These are phyloP conservation scores for Epichloe hybrida DNA, from an alignment of 2,329 filamentous ascomycete genomes.

Conservation along the genomic window DNA sequence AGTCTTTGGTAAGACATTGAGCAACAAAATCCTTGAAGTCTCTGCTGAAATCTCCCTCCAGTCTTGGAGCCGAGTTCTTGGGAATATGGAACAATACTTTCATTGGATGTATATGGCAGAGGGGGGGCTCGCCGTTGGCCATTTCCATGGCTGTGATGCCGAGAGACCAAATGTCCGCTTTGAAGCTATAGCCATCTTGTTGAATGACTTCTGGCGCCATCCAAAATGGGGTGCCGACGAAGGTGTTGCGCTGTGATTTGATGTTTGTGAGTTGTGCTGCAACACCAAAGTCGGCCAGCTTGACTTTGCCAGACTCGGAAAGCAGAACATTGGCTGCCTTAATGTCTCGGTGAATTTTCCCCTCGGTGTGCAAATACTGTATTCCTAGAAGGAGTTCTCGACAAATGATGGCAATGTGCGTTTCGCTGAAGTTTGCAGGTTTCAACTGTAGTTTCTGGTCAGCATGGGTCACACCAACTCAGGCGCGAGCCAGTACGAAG, in stretches of 20 bases:
- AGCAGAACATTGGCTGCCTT: conserved; percentile 94
- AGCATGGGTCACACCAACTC: conserved; percentile 10
- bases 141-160: conserved; percentile 88
- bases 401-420: conserved; percentile 87
- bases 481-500: neutral
- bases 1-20: conserved; percentile 83
- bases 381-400: conserved; percentile 80
- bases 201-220: conserved; percentile 94
- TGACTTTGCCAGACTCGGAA: conserved; percentile 78
- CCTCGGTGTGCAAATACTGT: conserved; percentile 84
- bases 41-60: conserved; percentile 76
- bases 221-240: conserved; percentile 95
- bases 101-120: conserved; percentile 74
- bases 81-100: conserved; percentile 87
- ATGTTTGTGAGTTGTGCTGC: conserved; percentile 94
- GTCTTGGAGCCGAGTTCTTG: conserved; percentile 68
- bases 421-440: conserved; percentile 77
- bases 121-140: conserved; percentile 83
- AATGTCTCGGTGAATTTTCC: conserved; percentile 93
- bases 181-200: conserved; percentile 71
- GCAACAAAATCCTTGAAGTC: conserved; percentile 92
- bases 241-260: conserved; percentile 93
- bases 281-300: conserved; percentile 93
- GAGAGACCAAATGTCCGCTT: conserved; percentile 86
- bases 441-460: conserved; percentile 51